Percentiles rank a stretch among this genome's conserved stretches.
Evolutionary conservation across 2,329 filamentous ascomycete genomes (phyloP).

Genomic region (Grosmannia penicillata): DNA sequence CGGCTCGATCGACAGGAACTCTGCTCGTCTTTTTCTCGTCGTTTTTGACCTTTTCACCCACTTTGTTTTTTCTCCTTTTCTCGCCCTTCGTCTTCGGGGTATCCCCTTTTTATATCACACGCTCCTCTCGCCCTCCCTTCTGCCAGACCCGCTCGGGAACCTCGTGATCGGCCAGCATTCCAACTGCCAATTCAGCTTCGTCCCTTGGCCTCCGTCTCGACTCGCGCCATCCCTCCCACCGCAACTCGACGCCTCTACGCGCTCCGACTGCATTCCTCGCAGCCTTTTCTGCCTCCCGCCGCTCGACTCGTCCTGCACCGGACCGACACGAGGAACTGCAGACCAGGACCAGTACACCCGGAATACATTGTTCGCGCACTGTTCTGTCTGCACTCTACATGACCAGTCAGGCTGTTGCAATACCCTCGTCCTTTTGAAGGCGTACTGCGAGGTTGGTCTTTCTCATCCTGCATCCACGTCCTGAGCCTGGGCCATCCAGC

Average conservation of each 20-base stretch:
- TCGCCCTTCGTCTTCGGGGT: neutral
- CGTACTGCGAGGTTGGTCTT: neutral
- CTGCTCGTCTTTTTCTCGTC: neutral
- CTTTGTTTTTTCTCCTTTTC: neutral
- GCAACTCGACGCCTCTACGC: neutral
- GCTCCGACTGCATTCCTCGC: neutral
- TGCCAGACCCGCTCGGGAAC: constrained; percentile 3
- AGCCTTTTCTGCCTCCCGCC: neutral
- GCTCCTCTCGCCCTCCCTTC: constrained; percentile 1
- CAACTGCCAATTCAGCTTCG: constrained; percentile 2
- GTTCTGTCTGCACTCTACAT: too few relatives aligned
- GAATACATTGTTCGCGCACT: too few relatives aligned
- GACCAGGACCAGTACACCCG: too few relatives aligned
- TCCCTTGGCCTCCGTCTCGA: neutral
- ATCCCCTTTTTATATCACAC: constrained; percentile 3
- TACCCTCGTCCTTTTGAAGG: neutral
- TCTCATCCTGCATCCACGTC: too few relatives aligned
- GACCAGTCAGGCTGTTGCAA: neutral
- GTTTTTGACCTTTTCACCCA: neutral
- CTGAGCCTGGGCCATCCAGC: too few relatives aligned
- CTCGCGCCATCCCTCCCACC: neutral
- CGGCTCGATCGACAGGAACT: neutral
- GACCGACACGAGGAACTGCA: too few relatives aligned
- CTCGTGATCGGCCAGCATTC: constrained; percentile 6
- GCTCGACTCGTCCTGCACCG: neutral